phyloP scores from a whole-genome alignment of 1,284 basidiomycete genomes.

The Apiotrichum laibachii region DNA sequence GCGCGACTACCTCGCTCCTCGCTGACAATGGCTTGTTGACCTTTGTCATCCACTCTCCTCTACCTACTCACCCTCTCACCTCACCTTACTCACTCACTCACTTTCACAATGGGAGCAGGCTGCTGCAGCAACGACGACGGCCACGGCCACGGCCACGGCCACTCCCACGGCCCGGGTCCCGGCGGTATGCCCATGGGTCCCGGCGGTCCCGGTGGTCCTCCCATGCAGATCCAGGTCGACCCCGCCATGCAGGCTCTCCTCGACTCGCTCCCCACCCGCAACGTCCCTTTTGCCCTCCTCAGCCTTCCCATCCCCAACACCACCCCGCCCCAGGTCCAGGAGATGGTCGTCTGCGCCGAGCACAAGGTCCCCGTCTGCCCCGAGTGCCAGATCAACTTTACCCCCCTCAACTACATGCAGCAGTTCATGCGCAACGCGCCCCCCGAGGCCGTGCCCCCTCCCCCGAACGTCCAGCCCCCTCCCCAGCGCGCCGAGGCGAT shows the following conservation, averaged over 20 bases:
- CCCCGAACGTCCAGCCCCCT: slow-evolving; percentile 62
- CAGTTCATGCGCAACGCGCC: slow-evolving; percentile 68
- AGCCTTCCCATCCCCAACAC: slow-evolving; percentile 29
- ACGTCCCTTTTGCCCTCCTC: slow-evolving; percentile 34
- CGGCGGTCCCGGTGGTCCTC: slow-evolving; percentile 9
- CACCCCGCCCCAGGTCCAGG: slow-evolving; percentile 32
- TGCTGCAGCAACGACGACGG: slow-evolving; percentile 18
- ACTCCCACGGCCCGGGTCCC: slow-evolving; percentile 18
- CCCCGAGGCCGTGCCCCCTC: slow-evolving; percentile 68
- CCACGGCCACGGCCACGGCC: slow-evolving; percentile 18
- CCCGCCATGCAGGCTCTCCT: slow-evolving; percentile 42
- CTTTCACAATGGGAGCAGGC: slow-evolving; percentile 9
- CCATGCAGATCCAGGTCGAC: slow-evolving; percentile 26
- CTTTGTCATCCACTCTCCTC: neutral
- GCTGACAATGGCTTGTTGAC: neutral
- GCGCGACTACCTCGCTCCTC: no score
- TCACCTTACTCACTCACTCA: no score
- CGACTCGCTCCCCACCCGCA: slow-evolving; percentile 40
- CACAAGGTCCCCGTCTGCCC: slow-evolving; percentile 70
- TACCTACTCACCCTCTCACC: neutral
- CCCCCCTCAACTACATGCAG: slow-evolving; percentile 65
- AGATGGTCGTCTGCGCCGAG: slow-evolving; percentile 56
- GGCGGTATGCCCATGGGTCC: slow-evolving; percentile 12
- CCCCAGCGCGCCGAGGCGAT: slow-evolving; percentile 71
- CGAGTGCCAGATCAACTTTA: slow-evolving; percentile 68